These are phyloP conservation scores for Huntiella savannae DNA, from an alignment of 2,329 filamentous ascomycete genomes.

Conservation along the genomic window DNA sequence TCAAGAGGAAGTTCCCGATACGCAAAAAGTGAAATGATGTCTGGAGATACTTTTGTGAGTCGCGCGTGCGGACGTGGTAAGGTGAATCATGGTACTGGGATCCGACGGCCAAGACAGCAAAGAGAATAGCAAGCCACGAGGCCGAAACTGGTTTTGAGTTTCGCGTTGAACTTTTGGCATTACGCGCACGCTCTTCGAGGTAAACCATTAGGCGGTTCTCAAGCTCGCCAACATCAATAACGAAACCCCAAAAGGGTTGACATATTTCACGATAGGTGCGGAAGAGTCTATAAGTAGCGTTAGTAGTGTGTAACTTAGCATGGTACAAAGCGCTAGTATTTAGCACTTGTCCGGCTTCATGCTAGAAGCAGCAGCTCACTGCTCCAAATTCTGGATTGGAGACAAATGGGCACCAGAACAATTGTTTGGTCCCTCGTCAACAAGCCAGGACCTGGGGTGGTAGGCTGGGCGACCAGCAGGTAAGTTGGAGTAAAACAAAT, in stretches of 20 bases:
- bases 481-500: neutral
- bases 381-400: too few relatives aligned
- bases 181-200: slow-evolving; percentile 42
- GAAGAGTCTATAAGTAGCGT: slow-evolving; percentile 29
- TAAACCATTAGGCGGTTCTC: slow-evolving; percentile 47
- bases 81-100: slow-evolving; percentile 48
- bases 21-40: slow-evolving; percentile 47
- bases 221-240: slow-evolving; percentile 46
- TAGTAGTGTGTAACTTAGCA: neutral
- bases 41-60: slow-evolving; percentile 42
- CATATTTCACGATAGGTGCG: slow-evolving; percentile 48
- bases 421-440: neutral
- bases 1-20: slow-evolving; percentile 43
- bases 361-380: too few relatives aligned
- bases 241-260: slow-evolving; percentile 49
- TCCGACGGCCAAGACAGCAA: slow-evolving; percentile 44
- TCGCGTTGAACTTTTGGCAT: slow-evolving; percentile 27
- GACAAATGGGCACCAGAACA: neutral
- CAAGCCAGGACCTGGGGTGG: neutral
- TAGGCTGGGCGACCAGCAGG: neutral
- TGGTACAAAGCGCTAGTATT: too few relatives aligned
- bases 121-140: slow-evolving; percentile 47
- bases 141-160: slow-evolving; percentile 35
- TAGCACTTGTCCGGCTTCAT: too few relatives aligned
- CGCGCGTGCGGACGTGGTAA: slow-evolving; percentile 38